Percentiles rank a stretch among this genome's conserved stretches.
Conservation (phyloP, 495 filamentous ascomycete genomes). For the Daldinia concentrica region DNA sequence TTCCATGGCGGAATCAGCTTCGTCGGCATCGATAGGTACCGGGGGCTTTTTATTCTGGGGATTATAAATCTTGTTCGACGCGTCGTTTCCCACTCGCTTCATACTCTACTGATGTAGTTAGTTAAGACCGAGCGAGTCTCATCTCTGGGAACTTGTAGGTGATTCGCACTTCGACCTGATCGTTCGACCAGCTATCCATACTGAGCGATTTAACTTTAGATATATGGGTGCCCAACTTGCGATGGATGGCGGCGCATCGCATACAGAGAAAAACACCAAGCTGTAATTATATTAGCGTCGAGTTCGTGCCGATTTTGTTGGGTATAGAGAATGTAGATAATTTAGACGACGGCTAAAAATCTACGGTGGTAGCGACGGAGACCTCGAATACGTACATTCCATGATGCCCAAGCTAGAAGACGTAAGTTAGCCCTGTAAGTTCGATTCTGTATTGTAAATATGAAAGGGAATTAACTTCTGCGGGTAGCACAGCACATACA, state of each 20-base stretch:
- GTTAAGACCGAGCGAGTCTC: slow-evolving; percentile 13
- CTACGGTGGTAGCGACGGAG: neutral
- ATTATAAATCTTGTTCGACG: slow-evolving; percentile 89
- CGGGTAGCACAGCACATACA: slow-evolving; percentile 67
- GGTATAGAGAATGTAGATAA: neutral
- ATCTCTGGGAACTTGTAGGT: neutral
- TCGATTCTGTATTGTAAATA: neutral
- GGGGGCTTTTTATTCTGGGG: slow-evolving; percentile 81
- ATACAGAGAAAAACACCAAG: slow-evolving; percentile 97
- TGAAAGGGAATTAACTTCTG: neutral
- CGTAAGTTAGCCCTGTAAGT: slow-evolving; percentile 30
- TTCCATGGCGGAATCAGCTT: slow-evolving; percentile 92
- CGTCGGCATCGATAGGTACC: slow-evolving; percentile 87
- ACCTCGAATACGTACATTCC: slow-evolving; percentile 77
- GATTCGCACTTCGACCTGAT: slow-evolving; percentile 87
- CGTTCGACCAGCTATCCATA: slow-evolving; percentile 95
- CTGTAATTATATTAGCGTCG: slow-evolving; percentile 56
- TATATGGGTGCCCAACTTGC: slow-evolving; percentile 96
- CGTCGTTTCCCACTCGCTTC: slow-evolving; percentile 85
- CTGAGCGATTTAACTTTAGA: slow-evolving; percentile 98
- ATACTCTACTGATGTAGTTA: slow-evolving; percentile 71
- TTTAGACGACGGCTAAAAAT: neutral
- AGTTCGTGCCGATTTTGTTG: slow-evolving; percentile 18
- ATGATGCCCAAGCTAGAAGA: slow-evolving; percentile 90
- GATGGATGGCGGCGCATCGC: slow-evolving; percentile 94